Conservation (phyloP, 2,329 filamentous ascomycete genomes). For the Cercospora sp. region DNA sequence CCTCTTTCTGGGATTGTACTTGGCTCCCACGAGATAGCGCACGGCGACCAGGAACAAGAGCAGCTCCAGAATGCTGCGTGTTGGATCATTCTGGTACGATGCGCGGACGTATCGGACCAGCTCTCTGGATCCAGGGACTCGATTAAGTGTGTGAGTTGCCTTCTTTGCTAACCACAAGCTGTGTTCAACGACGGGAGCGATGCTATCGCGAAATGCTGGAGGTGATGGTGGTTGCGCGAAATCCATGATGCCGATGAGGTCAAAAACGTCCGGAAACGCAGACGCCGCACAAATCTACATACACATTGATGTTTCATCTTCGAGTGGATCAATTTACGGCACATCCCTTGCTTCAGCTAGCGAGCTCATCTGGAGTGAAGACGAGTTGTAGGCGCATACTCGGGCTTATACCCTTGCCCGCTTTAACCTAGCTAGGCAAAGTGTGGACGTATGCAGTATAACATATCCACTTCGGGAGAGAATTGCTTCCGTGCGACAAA, state of each 20-base stretch:
- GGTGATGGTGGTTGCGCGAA: neutral
- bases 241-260: neutral
- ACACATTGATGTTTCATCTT: neutral
- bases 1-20: neutral
- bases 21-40: neutral
- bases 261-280: neutral
- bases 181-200: neutral
- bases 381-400: too few species aligned
- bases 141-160: neutral
- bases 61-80: neutral
- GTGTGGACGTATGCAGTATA: neutral
- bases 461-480: neutral
- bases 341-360: neutral
- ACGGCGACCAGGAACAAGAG: neutral
- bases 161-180: neutral
- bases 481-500: neutral
- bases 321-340: neutral
- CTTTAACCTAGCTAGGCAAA: neutral
- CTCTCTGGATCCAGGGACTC: neutral
- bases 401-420: neutral
- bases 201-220: neutral
- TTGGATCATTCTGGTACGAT: neutral
- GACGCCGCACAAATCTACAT: neutral
- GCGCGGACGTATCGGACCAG: neutral
- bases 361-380: neutral